Percentiles rank a stretch among this genome's conserved stretches.
Conservation (phyloP, 1,284 basidiomycete genomes). For the Takashimella tepidaria region DNA sequence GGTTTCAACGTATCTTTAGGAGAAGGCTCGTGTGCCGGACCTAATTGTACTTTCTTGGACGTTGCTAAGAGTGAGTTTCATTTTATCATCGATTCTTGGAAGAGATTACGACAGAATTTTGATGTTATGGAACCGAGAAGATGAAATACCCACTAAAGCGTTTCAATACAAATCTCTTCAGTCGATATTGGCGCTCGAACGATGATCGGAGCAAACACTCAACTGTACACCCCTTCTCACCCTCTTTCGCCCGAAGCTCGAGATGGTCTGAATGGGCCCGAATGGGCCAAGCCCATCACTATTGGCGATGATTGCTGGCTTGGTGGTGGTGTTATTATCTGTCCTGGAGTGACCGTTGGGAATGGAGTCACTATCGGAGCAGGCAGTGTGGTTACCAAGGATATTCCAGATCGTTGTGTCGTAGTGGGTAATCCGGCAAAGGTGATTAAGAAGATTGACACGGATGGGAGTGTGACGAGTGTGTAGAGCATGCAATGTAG, state of each 20-base stretch:
- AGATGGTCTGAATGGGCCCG: slow-evolving; percentile 37
- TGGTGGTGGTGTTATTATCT: slow-evolving; percentile 49
- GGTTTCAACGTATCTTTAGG: slow-evolving; percentile 45
- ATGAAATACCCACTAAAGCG: neutral
- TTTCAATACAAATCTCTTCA: slow-evolving; percentile 3
- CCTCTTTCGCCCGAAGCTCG: slow-evolving; percentile 47
- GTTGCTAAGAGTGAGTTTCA: slow-evolving; percentile 36
- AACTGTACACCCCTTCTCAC: slow-evolving; percentile 47
- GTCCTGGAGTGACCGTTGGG: slow-evolving; percentile 51
- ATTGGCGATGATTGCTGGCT: slow-evolving; percentile 50
- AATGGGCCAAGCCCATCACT: slow-evolving; percentile 44
- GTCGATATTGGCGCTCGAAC: slow-evolving; percentile 45
- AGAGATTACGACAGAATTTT: neutral
- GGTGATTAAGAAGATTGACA: slow-evolving; percentile 45
- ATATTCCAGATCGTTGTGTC: slow-evolving; percentile 47
- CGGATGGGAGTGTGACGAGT: neutral
- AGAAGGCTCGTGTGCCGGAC: slow-evolving; percentile 40
- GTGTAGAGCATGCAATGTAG: too few relatives aligned
- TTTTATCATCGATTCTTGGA: slow-evolving; percentile 1
- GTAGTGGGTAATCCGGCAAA: slow-evolving; percentile 51
- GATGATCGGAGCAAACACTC: slow-evolving; percentile 46
- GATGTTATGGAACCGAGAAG: neutral
- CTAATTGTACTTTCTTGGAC: slow-evolving; percentile 40
- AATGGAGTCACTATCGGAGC: slow-evolving; percentile 51
- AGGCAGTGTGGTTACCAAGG: slow-evolving; percentile 50